Conservation (phyloP, 2,329 filamentous ascomycete species). For the Aspergillus fumigatiaffinis region DNA sequence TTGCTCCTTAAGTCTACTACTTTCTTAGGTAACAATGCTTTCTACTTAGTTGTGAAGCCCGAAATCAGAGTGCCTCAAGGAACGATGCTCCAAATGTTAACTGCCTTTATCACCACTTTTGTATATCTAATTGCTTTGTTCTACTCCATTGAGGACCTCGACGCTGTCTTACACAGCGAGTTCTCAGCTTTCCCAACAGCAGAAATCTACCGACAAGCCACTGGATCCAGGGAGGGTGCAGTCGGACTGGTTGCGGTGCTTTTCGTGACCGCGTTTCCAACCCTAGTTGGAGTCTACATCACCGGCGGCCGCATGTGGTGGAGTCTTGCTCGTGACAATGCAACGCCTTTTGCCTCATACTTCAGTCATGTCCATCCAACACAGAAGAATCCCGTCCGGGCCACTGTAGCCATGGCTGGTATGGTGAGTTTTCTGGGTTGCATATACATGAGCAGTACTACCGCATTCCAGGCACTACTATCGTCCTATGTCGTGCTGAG, state of each 20-base stretch:
- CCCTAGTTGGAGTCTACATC: conserved; percentile 52
- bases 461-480: conserved; percentile 65
- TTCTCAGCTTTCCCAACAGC: conserved; percentile 56
- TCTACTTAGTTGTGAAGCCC: conserved; percentile 20
- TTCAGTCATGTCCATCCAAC: conserved; percentile 46
- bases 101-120: conserved; percentile 41
- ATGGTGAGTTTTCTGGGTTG: conserved; percentile 56
- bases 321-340: conserved; percentile 57
- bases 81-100: conserved; percentile 43
- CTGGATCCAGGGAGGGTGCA: conserved; percentile 49
- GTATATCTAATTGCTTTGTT: conserved; percentile 47
- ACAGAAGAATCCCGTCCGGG: conserved; percentile 53
- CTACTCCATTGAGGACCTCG: conserved; percentile 39
- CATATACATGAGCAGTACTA: conserved; percentile 63
- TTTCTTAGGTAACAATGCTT: background rate
- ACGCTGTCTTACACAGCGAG: conserved; percentile 49
- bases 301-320: conserved; percentile 57
- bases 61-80: conserved; percentile 42
- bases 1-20: background rate
- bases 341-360: conserved; percentile 50
- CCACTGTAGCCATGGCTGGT: conserved; percentile 49
- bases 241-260: conserved; percentile 53
- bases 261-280: conserved; percentile 51
- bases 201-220: conserved; percentile 62
- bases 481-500: conserved; percentile 56